Evolutionary conservation across 2,329 filamentous ascomycete genomes (phyloP), one percentile per base, ranked within the genome.

Genomic region (Colletotrichum filicis): DNA sequence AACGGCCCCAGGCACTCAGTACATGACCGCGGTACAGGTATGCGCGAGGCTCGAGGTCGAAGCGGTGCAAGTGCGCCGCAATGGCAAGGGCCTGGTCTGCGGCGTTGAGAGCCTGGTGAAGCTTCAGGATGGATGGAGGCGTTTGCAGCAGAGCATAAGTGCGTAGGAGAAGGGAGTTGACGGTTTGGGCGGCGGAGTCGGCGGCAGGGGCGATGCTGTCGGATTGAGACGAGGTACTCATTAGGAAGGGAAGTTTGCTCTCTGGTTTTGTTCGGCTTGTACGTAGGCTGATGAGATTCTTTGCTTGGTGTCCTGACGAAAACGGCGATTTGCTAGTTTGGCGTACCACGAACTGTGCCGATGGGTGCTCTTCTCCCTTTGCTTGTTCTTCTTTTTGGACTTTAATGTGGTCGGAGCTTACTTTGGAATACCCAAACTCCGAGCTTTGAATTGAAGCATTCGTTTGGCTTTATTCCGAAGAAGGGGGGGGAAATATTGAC

Each of bases 11-110:
- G 19, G 64, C 68, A n/a, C 75, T 68, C 32, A 77, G 75, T 55
- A 75, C 76, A 63, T 79, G 77, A 14, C 77, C 78, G 11, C 76
- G 74, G 60, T 76, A 77, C 4, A 78, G 68, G 26, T 78, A 71
- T 2, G 73, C 75, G 28, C 76, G 74, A 2, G 76, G 76, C 46
- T 75, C 72, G 22, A 77, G 67, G 12, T 77, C 75, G 16, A 68
- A 71, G 35, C 73, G 62, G 28, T 55, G 28, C n/a, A 66, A 59
- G 19, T 65, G 53, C 9, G 69, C 55, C 22, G 77, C 76, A n/a
- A 74, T 63, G 9, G 68, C 61, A 22, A 75, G 58, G 12, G 76
- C 77, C 16, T 73, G 55, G 68, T 77, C 74, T 3, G 77, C 77
- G 24, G 68, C 57, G 22, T 61, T 59, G 16, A 78, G 76, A 26